These are phyloP conservation scores for Colletotrichum magnum DNA, from an alignment of 2,329 filamentous ascomycete species.

Conservation along the genomic window DNA sequence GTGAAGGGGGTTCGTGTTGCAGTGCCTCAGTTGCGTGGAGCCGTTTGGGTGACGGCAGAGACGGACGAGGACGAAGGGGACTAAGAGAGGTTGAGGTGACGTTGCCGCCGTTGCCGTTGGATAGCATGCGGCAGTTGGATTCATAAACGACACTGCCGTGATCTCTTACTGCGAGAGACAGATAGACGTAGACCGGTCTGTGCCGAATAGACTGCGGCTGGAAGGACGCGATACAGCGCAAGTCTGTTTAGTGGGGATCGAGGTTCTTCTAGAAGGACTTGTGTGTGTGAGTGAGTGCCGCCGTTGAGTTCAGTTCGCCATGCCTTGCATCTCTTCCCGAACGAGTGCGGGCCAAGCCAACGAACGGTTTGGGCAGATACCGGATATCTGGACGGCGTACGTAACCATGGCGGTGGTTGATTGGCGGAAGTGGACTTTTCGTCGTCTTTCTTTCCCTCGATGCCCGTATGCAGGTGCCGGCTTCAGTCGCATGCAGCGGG, in stretches of 20 bases:
- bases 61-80: background rate
- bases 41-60: slow-evolving; percentile 16
- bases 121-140: too few relatives aligned
- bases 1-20: slow-evolving; percentile 15
- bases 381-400: background rate
- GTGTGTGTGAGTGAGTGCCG: background rate
- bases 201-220: slow-evolving; percentile 27
- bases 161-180: too few relatives aligned
- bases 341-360: slow-evolving; percentile 2
- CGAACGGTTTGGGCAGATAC: slow-evolving; percentile 18
- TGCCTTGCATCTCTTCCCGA: slow-evolving; percentile 11
- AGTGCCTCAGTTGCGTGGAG: slow-evolving; percentile 18
- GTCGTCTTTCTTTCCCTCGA: background rate
- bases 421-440: background rate
- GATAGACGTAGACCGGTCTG: background rate
- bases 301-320: slow-evolving; percentile 26
- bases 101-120: background rate
- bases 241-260: slow-evolving; percentile 29
- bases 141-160: too few relatives aligned
- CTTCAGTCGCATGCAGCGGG: slow-evolving; percentile 28
- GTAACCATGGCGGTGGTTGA: background rate
- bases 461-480: slow-evolving; percentile 5
- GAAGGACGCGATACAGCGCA: background rate
- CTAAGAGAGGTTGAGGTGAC: background rate
- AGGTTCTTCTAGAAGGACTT: slow-evolving; percentile 17